These are phyloP conservation scores for Populus hybrid DNA, from an alignment of 441 rosid genomes.

Conservation along the genomic window DNA sequence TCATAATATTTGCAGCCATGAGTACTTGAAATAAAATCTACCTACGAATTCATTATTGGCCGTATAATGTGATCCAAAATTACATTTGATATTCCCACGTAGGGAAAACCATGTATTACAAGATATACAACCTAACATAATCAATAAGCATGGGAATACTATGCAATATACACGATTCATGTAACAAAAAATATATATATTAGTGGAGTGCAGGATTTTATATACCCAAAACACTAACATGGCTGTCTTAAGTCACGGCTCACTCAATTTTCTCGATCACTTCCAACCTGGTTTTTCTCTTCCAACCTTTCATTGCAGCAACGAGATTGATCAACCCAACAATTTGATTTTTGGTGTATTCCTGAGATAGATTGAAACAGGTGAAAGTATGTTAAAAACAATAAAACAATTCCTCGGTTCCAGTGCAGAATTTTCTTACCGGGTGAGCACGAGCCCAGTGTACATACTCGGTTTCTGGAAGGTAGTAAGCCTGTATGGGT, in stretches of 20 bases:
- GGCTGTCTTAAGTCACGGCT: constrained; percentile 17
- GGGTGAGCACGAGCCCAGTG: constrained; percentile 96
- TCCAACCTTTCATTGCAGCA: constrained; percentile 95
- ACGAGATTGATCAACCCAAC: constrained; percentile 82
- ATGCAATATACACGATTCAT: constrained; percentile 35
- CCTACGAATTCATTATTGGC: constrained; percentile 16
- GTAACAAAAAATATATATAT: neutral
- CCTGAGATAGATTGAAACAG: constrained; percentile 36
- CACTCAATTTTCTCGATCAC: constrained; percentile 85
- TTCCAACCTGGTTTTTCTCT: constrained; percentile 87
- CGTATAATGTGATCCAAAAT: constrained; percentile 33
- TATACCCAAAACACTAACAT: constrained; percentile 23
- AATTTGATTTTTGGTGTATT: constrained; percentile 74
- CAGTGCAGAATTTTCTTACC: constrained; percentile 38
- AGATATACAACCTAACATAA: constrained; percentile 40
- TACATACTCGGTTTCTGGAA: constrained; percentile 91
- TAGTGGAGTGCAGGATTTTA: constrained; percentile 3
- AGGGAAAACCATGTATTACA: constrained; percentile 28
- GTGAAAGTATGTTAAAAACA: neutral
- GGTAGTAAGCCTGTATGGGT: constrained; percentile 77
- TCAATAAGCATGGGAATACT: constrained; percentile 18
- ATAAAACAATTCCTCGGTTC: neutral
- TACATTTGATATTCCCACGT: constrained; percentile 24
- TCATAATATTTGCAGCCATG: neutral
- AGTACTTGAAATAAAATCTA: neutral